Conservation (phyloP, 1,284 basidiomycete species). For the Amylostereum chailletii region DNA sequence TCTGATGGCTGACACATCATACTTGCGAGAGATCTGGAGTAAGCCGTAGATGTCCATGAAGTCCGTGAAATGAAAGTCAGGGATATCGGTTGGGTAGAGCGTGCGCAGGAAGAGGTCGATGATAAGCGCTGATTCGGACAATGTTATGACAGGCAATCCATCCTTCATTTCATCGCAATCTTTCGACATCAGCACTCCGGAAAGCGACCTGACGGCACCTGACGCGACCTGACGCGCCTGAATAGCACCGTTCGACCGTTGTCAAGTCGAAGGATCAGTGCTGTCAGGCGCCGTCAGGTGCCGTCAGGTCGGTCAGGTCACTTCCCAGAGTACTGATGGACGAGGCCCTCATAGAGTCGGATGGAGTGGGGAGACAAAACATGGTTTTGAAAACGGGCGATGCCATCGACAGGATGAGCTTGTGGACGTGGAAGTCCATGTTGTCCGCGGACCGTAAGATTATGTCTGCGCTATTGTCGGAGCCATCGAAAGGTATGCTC, state of each 20-base stretch:
- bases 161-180: not conserved
- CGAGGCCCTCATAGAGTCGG: not conserved
- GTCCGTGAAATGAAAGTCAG: not conserved
- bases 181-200: too few species aligned
- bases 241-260: too few species aligned
- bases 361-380: conserved; percentile 8
- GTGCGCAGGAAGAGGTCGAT: conserved; percentile 1
- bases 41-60: too few species aligned
- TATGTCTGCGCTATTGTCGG: not conserved
- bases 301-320: too few species aligned
- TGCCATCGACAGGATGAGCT: not conserved
- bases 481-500: too few species aligned
- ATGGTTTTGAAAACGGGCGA: conserved; percentile 10
- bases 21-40: too few species aligned
- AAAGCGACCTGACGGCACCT: too few species aligned
- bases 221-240: too few species aligned
- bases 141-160: not conserved
- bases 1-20: too few species aligned
- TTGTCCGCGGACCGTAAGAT: not conserved
- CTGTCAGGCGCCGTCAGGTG: too few species aligned
- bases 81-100: not conserved
- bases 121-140: not conserved
- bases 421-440: not conserved
- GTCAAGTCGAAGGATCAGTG: too few species aligned
- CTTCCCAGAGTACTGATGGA: too few species aligned